Evolutionary conservation across 306 rosid genomes (phyloP).

Genomic region (Quercus variabilis): DNA sequence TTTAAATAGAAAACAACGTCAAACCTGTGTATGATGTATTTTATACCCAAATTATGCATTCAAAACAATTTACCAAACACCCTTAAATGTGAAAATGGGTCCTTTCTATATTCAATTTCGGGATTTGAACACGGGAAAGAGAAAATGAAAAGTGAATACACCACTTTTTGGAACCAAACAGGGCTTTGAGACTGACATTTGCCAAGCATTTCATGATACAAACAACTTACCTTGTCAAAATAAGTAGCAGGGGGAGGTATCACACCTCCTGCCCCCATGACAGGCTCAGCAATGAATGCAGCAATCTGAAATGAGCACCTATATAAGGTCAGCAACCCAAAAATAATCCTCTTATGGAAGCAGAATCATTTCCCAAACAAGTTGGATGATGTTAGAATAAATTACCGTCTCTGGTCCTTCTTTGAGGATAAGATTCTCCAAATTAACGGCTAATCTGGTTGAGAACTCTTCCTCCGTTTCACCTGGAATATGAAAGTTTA

Average conservation of each 20-base stretch:
- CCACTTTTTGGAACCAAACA: too few species aligned
- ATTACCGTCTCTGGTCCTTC: constrained; percentile 95
- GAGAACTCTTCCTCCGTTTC: constrained; percentile 95
- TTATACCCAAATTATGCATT: too few species aligned
- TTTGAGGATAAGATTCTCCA: constrained; percentile 77
- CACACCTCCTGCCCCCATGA: constrained; percentile 98
- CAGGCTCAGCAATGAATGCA: constrained; percentile 97
- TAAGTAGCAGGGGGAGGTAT: constrained; percentile 81
- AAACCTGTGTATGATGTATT: too few species aligned
- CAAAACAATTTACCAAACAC: too few species aligned
- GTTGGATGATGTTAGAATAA: constrained; percentile 6
- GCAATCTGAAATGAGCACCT: constrained; percentile 62
- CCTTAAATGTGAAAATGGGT: too few species aligned
- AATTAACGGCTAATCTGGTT: constrained; percentile 78
- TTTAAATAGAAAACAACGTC: too few species aligned
- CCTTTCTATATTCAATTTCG: too few species aligned
- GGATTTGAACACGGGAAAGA: too few species aligned
- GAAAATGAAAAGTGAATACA: too few species aligned
- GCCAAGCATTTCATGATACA: constrained; percentile 8
- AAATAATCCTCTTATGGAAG: not conserved
- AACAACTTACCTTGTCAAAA: constrained; percentile 73
- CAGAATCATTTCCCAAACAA: constrained; percentile 18
- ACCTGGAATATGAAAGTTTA: constrained; percentile 46
- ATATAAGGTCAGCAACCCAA: constrained; percentile 1
- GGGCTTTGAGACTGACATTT: not conserved